These are phyloP conservation scores for Claviceps pazoutovae DNA, from an alignment of 2,329 filamentous ascomycete genomes.

Conservation along the genomic window DNA sequence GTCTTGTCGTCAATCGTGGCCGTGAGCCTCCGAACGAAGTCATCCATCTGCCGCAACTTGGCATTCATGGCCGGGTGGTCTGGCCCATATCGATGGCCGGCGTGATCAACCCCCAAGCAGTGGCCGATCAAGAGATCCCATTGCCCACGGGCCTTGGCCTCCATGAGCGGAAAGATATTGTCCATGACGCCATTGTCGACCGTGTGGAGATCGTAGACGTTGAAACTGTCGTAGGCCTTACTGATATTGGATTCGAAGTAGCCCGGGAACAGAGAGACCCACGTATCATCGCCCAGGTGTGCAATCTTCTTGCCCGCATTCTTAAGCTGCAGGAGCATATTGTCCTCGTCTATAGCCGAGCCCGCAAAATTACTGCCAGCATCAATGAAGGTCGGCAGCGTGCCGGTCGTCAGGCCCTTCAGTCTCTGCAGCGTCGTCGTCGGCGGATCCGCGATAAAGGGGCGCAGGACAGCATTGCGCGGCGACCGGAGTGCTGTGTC, in stretches of 20 bases:
- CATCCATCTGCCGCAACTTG: conserved; percentile 86
- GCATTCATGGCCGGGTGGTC: conserved; percentile 82
- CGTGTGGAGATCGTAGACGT: conserved; percentile 94
- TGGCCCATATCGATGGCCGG: conserved; percentile 89
- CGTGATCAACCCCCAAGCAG: conserved; percentile 90
- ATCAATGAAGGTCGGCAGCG: conserved; percentile 87
- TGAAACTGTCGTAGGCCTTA: conserved; percentile 87
- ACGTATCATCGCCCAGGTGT: conserved; percentile 95
- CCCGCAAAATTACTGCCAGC: conserved; percentile 91
- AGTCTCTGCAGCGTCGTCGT: conserved; percentile 85
- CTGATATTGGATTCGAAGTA: conserved; percentile 84
- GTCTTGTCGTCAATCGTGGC: conserved; percentile 68
- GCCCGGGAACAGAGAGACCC: conserved; percentile 84
- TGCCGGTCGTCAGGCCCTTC: conserved; percentile 90
- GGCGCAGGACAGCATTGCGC: conserved; percentile 73
- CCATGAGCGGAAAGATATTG: conserved; percentile 74
- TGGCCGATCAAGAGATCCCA: conserved; percentile 97
- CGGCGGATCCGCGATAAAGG: conserved; percentile 93
- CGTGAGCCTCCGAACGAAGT: conserved; percentile 58
- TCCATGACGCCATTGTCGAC: conserved; percentile 91
- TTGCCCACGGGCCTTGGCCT: conserved; percentile 45
- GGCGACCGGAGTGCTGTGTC: conserved; percentile 64
- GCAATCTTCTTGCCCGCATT: conserved; percentile 61
- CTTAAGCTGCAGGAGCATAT: conserved; percentile 54
- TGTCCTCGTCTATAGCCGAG: conserved; percentile 87